Percentiles rank a stretch among this genome's conserved stretches.
These are phyloP conservation scores for Mallotus japonicus DNA, from an alignment of 441 rosid genomes.

Conservation along the genomic window DNA sequence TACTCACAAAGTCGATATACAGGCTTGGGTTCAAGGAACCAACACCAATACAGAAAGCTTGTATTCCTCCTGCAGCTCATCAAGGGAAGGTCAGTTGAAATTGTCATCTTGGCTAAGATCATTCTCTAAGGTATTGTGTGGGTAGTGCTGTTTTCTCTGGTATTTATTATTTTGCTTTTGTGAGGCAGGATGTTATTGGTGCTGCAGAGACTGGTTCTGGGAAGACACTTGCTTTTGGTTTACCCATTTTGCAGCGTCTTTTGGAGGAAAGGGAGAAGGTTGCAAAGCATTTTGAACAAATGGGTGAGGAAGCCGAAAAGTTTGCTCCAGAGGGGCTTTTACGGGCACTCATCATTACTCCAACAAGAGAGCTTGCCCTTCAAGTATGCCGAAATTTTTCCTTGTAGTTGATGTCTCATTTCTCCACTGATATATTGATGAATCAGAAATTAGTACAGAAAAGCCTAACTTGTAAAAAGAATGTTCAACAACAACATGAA, in stretches of 20 bases:
- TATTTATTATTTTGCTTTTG: constrained; percentile 17
- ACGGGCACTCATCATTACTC: constrained; percentile 90
- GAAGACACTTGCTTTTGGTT: constrained; percentile 97
- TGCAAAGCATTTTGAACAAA: constrained; percentile 39
- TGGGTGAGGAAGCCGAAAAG: constrained; percentile 63
- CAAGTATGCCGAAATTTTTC: constrained; percentile 51
- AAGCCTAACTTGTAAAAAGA: background rate
- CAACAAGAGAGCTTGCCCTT: constrained; percentile 92
- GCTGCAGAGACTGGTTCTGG: constrained; percentile 99
- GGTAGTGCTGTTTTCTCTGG: constrained; percentile 18
- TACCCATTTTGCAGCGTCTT: constrained; percentile 92
- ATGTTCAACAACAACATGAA: background rate
- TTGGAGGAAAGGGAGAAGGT: constrained; percentile 81
- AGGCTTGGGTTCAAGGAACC: constrained; percentile 88
- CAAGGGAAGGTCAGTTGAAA: constrained; percentile 77
- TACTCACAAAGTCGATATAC: constrained; percentile 66
- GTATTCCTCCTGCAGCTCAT: constrained; percentile 89
- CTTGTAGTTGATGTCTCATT: constrained; percentile 12
- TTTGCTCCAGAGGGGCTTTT: constrained; percentile 66
- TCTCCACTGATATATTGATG: background rate
- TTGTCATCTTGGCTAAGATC: constrained; percentile 2
- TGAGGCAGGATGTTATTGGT: constrained; percentile 82
- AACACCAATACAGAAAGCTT: constrained; percentile 83
- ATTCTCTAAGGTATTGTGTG: background rate
- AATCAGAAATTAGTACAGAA: background rate